Base-by-base conservation (phyloP, 2,329 filamentous ascomycete genomes). In the Epichloe gansuensis region DNA sequence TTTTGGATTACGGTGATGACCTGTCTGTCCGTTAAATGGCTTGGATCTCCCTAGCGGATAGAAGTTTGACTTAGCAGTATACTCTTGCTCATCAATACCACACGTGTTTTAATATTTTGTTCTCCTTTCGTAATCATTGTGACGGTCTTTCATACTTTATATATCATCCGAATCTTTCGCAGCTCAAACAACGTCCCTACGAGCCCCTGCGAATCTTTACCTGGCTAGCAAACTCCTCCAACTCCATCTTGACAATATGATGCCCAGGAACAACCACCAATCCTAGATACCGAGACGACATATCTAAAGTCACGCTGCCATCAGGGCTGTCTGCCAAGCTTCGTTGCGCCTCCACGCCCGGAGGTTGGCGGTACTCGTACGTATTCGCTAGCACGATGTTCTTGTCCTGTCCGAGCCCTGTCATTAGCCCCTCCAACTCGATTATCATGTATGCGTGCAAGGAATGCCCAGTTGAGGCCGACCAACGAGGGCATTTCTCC, bases 321-420 rank as follows among this genome's bases (percentile, higher is more conserved):
- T 72, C 70, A 2, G 61, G 61, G 13, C 63, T 62, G n/a, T 62
- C 59, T 46, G 17, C 58, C 58, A 17, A 65, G 63, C 38, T 69
- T 65, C 52, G 72, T 70, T 9, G 69, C 66, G 3, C 70, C 60
- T 51, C 75, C 42, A 75, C 70, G 17, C 70, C 65, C 2, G 81
- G 78, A 2, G 90, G 90, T 54, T 82, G 78, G 2, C 91, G 86
- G 69, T 96, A 97, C 69, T 98, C 93, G 68, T 93, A 86, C 0
- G 91, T 88, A 59, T 86, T 78, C 38, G 85, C 78, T 50, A 98
- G 81, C 50, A 98, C 88, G 58, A 97, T 78, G 63, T 98, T 96
- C 61, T 80, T 81, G 56, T 95, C 87, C 90, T 95, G 60, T 11
- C 17, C 42, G 17, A n/a, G 41, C n/a, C 13, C 41, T 4, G 41